phyloP scores from a whole-genome alignment of 2,329 filamentous ascomycete species.

The Cladosporium velox region DNA sequence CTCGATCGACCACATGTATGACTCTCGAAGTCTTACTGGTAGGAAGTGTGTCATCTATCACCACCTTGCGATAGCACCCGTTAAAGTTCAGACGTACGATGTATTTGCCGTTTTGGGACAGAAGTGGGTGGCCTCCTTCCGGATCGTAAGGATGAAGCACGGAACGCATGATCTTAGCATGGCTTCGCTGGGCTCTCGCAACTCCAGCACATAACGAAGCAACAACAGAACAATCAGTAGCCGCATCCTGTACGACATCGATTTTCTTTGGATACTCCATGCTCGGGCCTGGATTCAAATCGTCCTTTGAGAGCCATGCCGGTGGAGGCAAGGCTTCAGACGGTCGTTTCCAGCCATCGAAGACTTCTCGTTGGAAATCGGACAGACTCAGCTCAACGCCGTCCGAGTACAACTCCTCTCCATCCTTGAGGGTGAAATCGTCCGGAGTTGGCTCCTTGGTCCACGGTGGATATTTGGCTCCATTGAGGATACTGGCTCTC shows the following conservation, averaged over 20 bases:
- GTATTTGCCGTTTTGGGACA: slow-evolving; percentile 84
- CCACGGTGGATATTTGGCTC: slow-evolving; percentile 85
- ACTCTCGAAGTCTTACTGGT: slow-evolving; percentile 71
- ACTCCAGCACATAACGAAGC: slow-evolving; percentile 86
- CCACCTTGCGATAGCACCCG: slow-evolving; percentile 81
- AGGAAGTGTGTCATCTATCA: slow-evolving; percentile 86
- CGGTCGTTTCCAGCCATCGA: slow-evolving; percentile 81
- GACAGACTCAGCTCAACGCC: slow-evolving; percentile 71
- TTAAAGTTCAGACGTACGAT: slow-evolving; percentile 94
- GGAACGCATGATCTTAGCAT: slow-evolving; percentile 70
- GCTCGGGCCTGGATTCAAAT: slow-evolving; percentile 44
- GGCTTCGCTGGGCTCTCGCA: slow-evolving; percentile 67
- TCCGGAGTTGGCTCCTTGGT: slow-evolving; percentile 58
- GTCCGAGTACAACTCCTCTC: slow-evolving; percentile 66
- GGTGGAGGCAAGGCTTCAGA: slow-evolving; percentile 61
- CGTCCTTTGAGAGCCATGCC: slow-evolving; percentile 38
- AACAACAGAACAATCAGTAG: slow-evolving; percentile 95
- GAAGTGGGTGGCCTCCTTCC: slow-evolving; percentile 55
- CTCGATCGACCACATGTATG: slow-evolving; percentile 84
- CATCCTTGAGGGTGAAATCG: slow-evolving; percentile 61
- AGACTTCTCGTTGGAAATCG: slow-evolving; percentile 69
- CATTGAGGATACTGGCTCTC: slow-evolving; percentile 77
- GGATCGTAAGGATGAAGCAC: slow-evolving; percentile 76
- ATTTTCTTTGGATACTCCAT: slow-evolving; percentile 63
- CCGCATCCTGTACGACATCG: slow-evolving; percentile 92